Evolutionary conservation across 257 asterid genomes (phyloP).

Genomic region (Solanum appendiculatum): DNA sequence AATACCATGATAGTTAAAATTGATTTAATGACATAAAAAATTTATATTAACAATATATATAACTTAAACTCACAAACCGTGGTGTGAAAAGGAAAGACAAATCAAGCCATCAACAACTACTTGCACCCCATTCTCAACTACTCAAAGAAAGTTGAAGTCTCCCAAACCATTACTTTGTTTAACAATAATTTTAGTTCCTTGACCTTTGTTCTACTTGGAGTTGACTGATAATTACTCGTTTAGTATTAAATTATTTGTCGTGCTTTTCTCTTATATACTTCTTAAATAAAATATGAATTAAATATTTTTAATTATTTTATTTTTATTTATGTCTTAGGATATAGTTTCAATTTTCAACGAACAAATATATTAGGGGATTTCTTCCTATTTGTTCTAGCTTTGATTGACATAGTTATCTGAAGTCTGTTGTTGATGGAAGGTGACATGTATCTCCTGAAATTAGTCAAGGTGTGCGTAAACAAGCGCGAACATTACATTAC

Average conservation of each 20-base stretch:
- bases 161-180: neutral
- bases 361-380: neutral
- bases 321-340: too few species aligned
- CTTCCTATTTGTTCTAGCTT: accelerated
- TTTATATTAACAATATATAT: neutral
- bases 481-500: neutral
- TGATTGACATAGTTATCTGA: too few species aligned
- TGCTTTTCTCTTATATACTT: neutral
- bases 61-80: neutral
- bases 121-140: neutral
- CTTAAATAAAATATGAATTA: too few species aligned
- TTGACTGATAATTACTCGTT: neutral
- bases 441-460: neutral
- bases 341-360: too few species aligned
- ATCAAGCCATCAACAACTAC: neutral
- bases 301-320: too few species aligned
- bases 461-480: accelerated
- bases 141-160: neutral
- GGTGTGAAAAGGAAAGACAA: neutral
- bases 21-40: neutral
- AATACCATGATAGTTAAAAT: neutral
- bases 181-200: neutral
- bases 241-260: too few species aligned
- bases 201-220: neutral
- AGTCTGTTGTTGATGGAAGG: accelerated